Evolutionary conservation across 768 basidiomycete species (phyloP).

Genomic region (Termitomyces titanicus): DNA sequence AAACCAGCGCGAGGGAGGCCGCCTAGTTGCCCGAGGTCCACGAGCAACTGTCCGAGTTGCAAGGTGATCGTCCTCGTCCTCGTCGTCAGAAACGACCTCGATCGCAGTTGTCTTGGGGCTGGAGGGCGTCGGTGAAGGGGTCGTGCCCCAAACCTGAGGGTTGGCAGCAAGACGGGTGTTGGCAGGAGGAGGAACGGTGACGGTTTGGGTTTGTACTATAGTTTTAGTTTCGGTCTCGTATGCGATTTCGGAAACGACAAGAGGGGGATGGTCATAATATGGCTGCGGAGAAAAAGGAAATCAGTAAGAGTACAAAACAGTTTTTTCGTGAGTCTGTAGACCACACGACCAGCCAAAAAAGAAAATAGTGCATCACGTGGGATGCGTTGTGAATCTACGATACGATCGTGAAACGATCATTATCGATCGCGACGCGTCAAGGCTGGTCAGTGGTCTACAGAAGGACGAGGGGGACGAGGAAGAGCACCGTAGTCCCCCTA

Average conservation of each 20-base stretch:
- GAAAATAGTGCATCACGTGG: conserved; percentile 36
- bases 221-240: conserved; percentile 65
- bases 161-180: conserved; percentile 73
- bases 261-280: conserved; percentile 45
- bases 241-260: conserved; percentile 40
- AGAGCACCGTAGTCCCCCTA: conserved; percentile 81
- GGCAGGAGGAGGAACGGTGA: conserved; percentile 72
- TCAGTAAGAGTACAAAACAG: conserved; percentile 22
- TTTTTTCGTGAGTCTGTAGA: conserved; percentile 20
- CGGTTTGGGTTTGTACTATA: conserved; percentile 60
- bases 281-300: conserved; percentile 24
- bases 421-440: conserved; percentile 23
- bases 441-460: conserved; percentile 35
- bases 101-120: conserved; percentile 75
- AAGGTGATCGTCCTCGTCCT: conserved; percentile 34
- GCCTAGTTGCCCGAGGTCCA: conserved; percentile 40
- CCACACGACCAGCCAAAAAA: conserved; percentile 35
- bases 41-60: conserved; percentile 39
- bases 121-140: conserved; percentile 52
- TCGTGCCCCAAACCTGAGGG: conserved; percentile 64
- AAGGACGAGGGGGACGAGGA: conserved; percentile 74
- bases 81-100: conserved; percentile 66
- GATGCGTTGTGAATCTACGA: conserved; percentile 22
- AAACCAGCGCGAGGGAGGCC: conserved; percentile 57
- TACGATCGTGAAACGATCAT: conserved; percentile 23